phyloP scores from a whole-genome alignment of 129 eudicot genomes.

The Daucus carota region DNA sequence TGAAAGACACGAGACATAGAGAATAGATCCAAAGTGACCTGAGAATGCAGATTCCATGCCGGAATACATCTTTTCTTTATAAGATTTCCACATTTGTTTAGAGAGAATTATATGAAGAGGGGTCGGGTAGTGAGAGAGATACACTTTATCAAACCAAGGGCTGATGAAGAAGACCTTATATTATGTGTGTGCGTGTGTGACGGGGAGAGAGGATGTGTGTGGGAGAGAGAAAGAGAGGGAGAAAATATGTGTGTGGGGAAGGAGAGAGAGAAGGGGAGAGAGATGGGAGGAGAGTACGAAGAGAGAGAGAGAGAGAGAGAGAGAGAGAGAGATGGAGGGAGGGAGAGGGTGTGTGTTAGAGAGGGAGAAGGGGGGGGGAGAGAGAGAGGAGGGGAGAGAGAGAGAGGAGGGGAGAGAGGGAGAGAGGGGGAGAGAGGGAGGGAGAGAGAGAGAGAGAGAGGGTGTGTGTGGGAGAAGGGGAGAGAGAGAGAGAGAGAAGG shows the following conservation, averaged over 20 bases:
- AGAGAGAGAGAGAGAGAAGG: not conserved
- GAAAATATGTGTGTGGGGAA: not conserved
- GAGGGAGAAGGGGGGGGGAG: not conserved
- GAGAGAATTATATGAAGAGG: too few species aligned
- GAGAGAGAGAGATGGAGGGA: not conserved
- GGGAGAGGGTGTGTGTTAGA: not conserved
- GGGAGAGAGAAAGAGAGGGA: not conserved
- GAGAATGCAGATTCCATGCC: conserved; percentile 13
- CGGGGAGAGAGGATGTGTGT: not conserved
- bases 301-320: too few species aligned
- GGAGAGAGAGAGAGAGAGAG: not conserved
- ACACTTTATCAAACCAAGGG: conserved; percentile 8
- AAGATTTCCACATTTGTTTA: not conserved
- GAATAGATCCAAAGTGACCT: conserved; percentile 8
- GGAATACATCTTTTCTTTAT: not conserved
- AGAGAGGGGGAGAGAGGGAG: not conserved
- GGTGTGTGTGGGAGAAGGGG: not conserved
- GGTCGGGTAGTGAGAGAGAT: not conserved
- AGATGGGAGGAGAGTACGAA: too few species aligned
- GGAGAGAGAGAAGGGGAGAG: not conserved
- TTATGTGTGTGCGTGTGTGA: not conserved
- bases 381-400: not conserved
- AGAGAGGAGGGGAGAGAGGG: not conserved
- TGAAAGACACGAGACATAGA: not conserved
- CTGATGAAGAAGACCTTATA: not conserved